These are phyloP conservation scores for Kewa caespitosa DNA, from an alignment of 179 eudicot genomes.

Conservation along the genomic window DNA sequence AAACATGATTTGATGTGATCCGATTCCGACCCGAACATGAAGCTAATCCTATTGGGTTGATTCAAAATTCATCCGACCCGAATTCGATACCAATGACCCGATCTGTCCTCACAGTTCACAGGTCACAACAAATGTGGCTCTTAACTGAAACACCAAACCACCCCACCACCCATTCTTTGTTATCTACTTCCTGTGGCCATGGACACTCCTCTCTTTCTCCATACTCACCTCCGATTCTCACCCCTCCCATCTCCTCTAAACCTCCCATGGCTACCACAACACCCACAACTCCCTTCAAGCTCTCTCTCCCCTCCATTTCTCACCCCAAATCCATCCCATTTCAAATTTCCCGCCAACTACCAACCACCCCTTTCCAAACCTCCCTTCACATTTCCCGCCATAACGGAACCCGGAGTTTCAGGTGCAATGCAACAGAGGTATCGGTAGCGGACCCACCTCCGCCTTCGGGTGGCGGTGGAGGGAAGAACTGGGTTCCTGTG, in stretches of 20 bases:
- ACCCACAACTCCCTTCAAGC: constrained; percentile 23
- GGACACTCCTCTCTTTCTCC: neutral
- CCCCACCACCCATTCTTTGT: neutral
- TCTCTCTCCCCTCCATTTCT: constrained; percentile 20
- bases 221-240: neutral
- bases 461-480: constrained; percentile 33
- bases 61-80: too few relatives aligned
- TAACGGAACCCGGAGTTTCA: neutral
- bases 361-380: neutral
- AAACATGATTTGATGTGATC: too few relatives aligned
- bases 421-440: constrained; percentile 63
- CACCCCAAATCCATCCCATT: neutral
- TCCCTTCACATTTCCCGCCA: neutral
- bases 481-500: constrained; percentile 78
- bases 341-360: neutral
- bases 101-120: too few relatives aligned
- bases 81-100: too few relatives aligned
- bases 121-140: constrained; percentile 6
- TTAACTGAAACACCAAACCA: constrained; percentile 7
- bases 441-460: constrained; percentile 39
- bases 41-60: too few relatives aligned
- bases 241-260: neutral
- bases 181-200: constrained; percentile 27
- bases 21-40: too few relatives aligned
- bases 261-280: constrained; percentile 21